Evolutionary conservation across 2,329 filamentous ascomycete genomes (phyloP).

Genomic region (Exophiala phaeomuriformis): DNA sequence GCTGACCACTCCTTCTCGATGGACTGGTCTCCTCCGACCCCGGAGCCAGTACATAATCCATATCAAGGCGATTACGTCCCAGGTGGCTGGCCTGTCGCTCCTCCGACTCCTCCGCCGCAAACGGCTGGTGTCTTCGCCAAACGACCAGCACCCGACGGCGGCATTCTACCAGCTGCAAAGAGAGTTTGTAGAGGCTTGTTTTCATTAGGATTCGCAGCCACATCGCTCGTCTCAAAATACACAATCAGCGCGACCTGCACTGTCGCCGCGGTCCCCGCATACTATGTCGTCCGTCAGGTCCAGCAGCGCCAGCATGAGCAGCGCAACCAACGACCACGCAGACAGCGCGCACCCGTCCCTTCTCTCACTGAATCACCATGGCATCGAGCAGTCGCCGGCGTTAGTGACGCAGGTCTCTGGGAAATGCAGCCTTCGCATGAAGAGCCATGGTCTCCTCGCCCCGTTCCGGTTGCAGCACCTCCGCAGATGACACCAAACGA

Average conservation of each 20-base stretch:
- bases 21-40: slow-evolving; percentile 22
- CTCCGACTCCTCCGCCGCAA: slow-evolving; percentile 4
- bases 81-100: slow-evolving; percentile 18
- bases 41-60: slow-evolving; percentile 12
- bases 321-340: slow-evolving; percentile 5
- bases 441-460: neutral
- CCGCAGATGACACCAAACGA: slow-evolving; percentile 1
- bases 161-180: slow-evolving; percentile 12
- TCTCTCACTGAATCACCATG: slow-evolving; percentile 12
- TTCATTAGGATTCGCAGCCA: neutral
- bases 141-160: slow-evolving; percentile 5
- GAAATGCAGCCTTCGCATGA: neutral
- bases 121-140: slow-evolving; percentile 13
- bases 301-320: slow-evolving; percentile 4
- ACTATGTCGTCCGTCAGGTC: slow-evolving; percentile 15
- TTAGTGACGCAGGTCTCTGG: neutral
- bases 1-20: slow-evolving; percentile 22
- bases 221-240: slow-evolving; percentile 1
- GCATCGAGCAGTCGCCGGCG: slow-evolving; percentile 5
- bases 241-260: slow-evolving; percentile 2
- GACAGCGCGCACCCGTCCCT: neutral
- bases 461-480: neutral
- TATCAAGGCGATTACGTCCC: slow-evolving; percentile 18
- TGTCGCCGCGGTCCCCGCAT: slow-evolving; percentile 10
- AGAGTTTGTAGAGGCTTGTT: slow-evolving; percentile 15